Percentiles rank a stretch among this genome's conserved stretches.
Evolutionary conservation across 2,329 filamentous ascomycete genomes (phyloP).

Genomic region (Sodiomyces alkalinus): DNA sequence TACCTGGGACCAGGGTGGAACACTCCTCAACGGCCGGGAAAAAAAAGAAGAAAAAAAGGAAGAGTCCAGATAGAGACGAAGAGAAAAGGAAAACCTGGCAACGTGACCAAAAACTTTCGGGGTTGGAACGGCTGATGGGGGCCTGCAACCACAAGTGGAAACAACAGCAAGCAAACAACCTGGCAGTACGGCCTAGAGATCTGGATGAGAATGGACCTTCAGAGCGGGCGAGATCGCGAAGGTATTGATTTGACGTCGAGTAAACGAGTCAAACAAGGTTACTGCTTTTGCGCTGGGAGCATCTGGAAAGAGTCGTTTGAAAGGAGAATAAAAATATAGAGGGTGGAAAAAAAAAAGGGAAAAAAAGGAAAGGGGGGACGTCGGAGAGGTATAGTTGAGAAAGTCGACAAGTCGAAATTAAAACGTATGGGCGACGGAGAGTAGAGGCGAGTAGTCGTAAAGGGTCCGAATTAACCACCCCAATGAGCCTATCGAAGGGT

Average conservation of each 20-base stretch:
- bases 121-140: constrained; percentile 2
- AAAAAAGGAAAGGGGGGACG: constrained; percentile 7
- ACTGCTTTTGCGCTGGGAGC: constrained; percentile 2
- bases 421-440: no score
- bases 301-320: constrained; percentile 2
- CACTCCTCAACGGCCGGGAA: constrained; percentile 4
- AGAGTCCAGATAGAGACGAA: constrained; percentile 5
- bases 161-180: constrained; percentile 10
- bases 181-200: constrained; percentile 2
- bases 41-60: constrained; percentile 3
- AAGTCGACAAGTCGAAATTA: no score
- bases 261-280: constrained; percentile 28
- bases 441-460: no score
- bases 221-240: background rate
- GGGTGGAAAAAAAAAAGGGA: constrained; percentile 4
- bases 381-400: constrained; percentile 7
- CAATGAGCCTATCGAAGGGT: no score
- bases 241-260: constrained; percentile 24
- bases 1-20: background rate
- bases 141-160: constrained; percentile 7
- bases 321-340: constrained; percentile 4
- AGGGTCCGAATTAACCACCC: no score
- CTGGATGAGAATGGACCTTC: background rate
- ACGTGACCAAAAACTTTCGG: constrained; percentile 6
- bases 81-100: constrained; percentile 12